Base-by-base conservation (phyloP, 1,284 basidiomycete species). In the Melampsora americana region DNA sequence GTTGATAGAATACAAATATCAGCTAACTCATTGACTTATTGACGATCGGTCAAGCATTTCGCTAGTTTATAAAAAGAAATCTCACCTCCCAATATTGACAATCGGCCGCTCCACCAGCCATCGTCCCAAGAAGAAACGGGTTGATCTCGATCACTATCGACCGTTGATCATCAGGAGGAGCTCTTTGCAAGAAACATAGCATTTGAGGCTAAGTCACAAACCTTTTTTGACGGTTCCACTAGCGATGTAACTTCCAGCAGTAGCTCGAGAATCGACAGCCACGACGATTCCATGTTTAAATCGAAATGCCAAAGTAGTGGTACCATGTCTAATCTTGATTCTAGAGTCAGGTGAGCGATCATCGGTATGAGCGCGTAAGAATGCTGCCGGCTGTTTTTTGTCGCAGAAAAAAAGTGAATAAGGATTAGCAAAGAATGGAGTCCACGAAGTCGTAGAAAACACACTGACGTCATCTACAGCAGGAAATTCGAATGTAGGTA, bases 311-410 rank as follows among this genome's bases (percentile, higher is more conserved):
- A 99, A 87, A 4, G 96, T 99, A 4, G 96, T 99, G 20, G 96
- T 99, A 81, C 96, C 96, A 84, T 99, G 96, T 81, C 94, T 90
- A 79, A 99, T 94, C 87, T 99, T 99, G 86, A 99, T 99, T 60
- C 82, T 80, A 42, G 83, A 83, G 35, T 77, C 78, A 7, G 80
- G 74, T 75, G 92, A 91, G 79, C 90, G 90, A 84, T 95, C 93
- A 83, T 96, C 93, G 72, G 94, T 95, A 85, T 96, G 92, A 77
- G 92, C 84, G 80, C 90, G 87, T 80, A 97, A 86, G 85, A 97
- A 97, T 5, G 90, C 86, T 70, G 90, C 87, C n/a, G 94, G 93
- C 94, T 96, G 23, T 44, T n/a, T 39, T 26, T 12, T 44, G 9
- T 35, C 26, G 56, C 3, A 44, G 64, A 44, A 65, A 53, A n/a